Conservation (phyloP, 345 rosid genomes). For the Ceriops tagal region DNA sequence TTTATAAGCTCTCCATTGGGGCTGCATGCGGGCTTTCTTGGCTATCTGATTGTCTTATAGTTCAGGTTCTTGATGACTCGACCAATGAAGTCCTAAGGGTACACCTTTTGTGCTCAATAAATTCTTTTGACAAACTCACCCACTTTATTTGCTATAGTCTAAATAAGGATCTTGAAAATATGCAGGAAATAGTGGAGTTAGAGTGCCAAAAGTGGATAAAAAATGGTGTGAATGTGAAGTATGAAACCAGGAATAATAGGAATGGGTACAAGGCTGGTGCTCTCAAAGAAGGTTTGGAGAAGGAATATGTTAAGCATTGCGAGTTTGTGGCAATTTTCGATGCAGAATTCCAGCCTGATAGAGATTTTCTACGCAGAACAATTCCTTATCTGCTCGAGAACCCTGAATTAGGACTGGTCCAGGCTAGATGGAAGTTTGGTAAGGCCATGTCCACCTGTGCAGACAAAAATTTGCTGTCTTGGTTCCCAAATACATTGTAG, state of each 20-base stretch:
- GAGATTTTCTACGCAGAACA: slow-evolving; percentile 30
- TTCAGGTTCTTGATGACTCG: slow-evolving; percentile 40
- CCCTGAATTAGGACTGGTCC: slow-evolving; percentile 34
- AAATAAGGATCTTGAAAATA: neutral
- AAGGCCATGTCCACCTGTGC: neutral
- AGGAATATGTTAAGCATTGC: slow-evolving; percentile 27
- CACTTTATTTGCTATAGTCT: neutral
- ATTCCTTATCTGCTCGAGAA: slow-evolving; percentile 28
- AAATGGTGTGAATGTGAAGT: slow-evolving; percentile 31
- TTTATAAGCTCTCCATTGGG: slow-evolving; percentile 38
- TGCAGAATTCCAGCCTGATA: slow-evolving; percentile 40
- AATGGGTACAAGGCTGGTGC: slow-evolving; percentile 38
- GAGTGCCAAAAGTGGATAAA: slow-evolving; percentile 34
- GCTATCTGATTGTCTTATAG: slow-evolving; percentile 30
- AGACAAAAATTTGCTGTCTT: neutral
- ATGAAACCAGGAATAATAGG: slow-evolving; percentile 32
- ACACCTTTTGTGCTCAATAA: neutral
- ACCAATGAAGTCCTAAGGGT: slow-evolving; percentile 25
- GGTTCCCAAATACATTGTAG: too few species aligned
- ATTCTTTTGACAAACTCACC: too few species aligned
- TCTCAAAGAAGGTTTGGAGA: slow-evolving; percentile 30
- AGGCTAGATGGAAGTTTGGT: slow-evolving; percentile 37
- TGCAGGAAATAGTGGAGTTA: slow-evolving; percentile 34
- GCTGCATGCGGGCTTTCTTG: slow-evolving; percentile 39
- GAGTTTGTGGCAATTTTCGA: slow-evolving; percentile 37